Evolutionary conservation across 805 yeast genomes (phyloP).

Genomic region (Grigorovia yakushimaensis): DNA sequence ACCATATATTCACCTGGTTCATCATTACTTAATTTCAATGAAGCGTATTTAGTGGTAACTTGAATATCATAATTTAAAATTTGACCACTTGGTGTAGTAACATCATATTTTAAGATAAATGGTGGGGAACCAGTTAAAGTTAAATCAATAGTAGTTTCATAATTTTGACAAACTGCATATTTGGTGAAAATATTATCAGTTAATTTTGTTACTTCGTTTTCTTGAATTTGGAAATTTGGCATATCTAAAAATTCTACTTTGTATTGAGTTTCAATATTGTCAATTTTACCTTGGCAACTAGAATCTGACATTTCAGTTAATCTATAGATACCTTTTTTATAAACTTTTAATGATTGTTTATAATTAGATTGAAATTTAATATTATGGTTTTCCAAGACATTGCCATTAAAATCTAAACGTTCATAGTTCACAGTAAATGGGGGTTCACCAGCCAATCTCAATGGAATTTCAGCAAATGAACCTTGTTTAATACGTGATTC

Average conservation of each 20-base stretch:
- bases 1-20: slow-evolving; percentile 54
- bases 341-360: slow-evolving; percentile 30
- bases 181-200: slow-evolving; percentile 25
- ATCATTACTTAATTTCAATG: slow-evolving; percentile 36
- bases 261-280: slow-evolving; percentile 25
- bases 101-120: slow-evolving; percentile 58
- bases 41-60: slow-evolving; percentile 43
- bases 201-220: slow-evolving; percentile 21
- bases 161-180: slow-evolving; percentile 38
- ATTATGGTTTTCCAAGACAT: slow-evolving; percentile 17
- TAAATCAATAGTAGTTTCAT: slow-evolving; percentile 41
- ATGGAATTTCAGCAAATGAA: slow-evolving; percentile 46
- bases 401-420: slow-evolving; percentile 23
- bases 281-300: slow-evolving; percentile 41
- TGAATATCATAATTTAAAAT: slow-evolving; percentile 32
- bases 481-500: slow-evolving; percentile 50
- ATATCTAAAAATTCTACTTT: slow-evolving; percentile 36
- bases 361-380: slow-evolving; percentile 17
- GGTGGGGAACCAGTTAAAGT: slow-evolving; percentile 52
- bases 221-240: slow-evolving; percentile 38
- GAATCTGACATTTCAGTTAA: slow-evolving; percentile 40
- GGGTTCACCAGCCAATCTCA: slow-evolving; percentile 47
- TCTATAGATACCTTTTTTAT: slow-evolving; percentile 39
- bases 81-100: slow-evolving; percentile 48
- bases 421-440: slow-evolving; percentile 38